phyloP scores from a whole-genome alignment of 495 filamentous ascomycete genomes.

The Penicillium odoratum region DNA sequence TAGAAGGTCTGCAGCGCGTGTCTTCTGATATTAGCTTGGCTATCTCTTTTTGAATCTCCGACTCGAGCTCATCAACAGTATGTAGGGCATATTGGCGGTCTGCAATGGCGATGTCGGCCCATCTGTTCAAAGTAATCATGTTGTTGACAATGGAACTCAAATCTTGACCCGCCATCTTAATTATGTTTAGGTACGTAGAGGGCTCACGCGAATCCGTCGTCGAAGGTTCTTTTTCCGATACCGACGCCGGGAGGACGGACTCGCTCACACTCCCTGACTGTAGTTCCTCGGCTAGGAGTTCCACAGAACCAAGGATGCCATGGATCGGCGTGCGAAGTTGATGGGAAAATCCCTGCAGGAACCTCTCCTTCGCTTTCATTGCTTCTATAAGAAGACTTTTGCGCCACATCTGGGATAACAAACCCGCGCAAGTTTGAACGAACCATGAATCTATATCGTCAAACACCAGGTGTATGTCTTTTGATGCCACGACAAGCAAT shows the following conservation, averaged over 20 bases:
- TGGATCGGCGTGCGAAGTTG: constrained; percentile 20
- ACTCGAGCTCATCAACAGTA: constrained; percentile 16
- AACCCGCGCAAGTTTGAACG: constrained; percentile 13
- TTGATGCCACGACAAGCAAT: constrained; percentile 16
- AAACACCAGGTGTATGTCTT: constrained; percentile 17
- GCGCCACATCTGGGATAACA: constrained; percentile 19
- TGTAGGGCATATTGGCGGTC: constrained; percentile 14
- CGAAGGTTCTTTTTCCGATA: neutral
- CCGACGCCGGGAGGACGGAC: neutral
- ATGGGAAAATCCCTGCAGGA: constrained; percentile 21
- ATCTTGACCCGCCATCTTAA: constrained; percentile 19
- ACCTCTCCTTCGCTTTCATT: constrained; percentile 22
- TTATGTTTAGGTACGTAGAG: constrained; percentile 15
- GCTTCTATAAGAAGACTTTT: constrained; percentile 13
- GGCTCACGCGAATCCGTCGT: neutral
- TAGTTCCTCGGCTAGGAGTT: constrained; percentile 17
- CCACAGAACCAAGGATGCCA: constrained; percentile 20
- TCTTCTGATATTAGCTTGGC: constrained; percentile 5
- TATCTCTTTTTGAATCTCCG: constrained; percentile 6
- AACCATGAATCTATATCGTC: constrained; percentile 22
- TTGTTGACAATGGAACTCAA: constrained; percentile 17
- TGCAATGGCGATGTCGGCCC: constrained; percentile 18
- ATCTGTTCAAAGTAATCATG: constrained; percentile 17
- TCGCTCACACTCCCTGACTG: neutral
- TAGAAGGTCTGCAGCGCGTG: constrained; percentile 13